Evolutionary conservation across 495 filamentous ascomycete genomes (phyloP), one percentile per base, ranked within the genome.

Genomic region (Annulohypoxylon nitens): DNA sequence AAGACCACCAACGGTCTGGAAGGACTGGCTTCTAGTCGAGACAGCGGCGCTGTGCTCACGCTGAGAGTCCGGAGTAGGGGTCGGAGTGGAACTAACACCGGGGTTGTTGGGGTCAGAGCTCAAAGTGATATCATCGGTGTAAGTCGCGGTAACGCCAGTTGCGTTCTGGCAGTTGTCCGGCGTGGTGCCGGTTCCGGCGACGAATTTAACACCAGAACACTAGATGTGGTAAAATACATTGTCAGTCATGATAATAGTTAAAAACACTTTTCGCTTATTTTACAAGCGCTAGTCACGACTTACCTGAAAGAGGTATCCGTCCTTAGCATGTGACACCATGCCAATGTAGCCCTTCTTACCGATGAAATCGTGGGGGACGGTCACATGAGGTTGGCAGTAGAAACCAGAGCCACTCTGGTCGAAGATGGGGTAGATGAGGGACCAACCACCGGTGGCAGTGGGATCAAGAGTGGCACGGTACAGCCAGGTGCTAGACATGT

Each of bases 221-320:
- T 88, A 48, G 6, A 41, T 36, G 45, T 25, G 47, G 18, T 1
- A 43, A 8, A 60, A 30, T 47, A 34, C 3, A 11, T 11, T 8
- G 30, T 66, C 61, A 64, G 61, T 14, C 14, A n/a, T 1, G 25
- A 30, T 23, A 2, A 64, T 30, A n/a, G 4, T 45, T 9, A 11
- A 2, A 20, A 55, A 12, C 16, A n/a, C 11, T 30, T 36, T 3
- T 26, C 6, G 23, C 6, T 23, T 14, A 12, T 2, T 26, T 34
- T 14, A 26, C 18, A 23, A n/a, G 58, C 0, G 20, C 26, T 53
- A 10, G 73, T 71, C n/a, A 60, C 9, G 8, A 64, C 64, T 30
- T 75, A 88, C 86, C 81, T 87, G 85, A 75, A 80, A 88, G 7
- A 88, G 74, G 5, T 83, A 66, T 2, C 86, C 86, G 62, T 88